phyloP scores from a whole-genome alignment of 192 early-diverging fungal species.

The Gryganskiella cystojenkinii region DNA sequence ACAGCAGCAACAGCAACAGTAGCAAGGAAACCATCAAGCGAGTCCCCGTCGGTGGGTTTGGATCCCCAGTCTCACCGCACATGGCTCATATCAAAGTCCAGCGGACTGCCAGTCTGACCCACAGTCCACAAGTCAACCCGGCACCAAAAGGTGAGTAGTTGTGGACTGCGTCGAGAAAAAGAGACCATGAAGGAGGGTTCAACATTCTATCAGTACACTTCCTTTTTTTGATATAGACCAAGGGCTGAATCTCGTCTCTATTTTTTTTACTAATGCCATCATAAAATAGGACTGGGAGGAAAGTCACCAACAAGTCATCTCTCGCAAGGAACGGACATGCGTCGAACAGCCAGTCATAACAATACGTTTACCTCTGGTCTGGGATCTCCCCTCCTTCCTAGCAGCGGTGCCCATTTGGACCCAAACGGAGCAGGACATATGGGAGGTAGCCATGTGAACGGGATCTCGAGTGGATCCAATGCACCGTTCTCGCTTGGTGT shows the following conservation, averaged over 20 bases:
- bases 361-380: slow-evolving; percentile 42
- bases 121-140: slow-evolving; percentile 9
- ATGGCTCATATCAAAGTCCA: slow-evolving; percentile 43
- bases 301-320: slow-evolving; percentile 31
- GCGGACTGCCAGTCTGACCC: slow-evolving; percentile 45
- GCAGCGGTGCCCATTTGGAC: background rate
- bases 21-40: slow-evolving; percentile 45
- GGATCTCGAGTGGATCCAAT: background rate
- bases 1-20: too few species aligned
- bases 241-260: background rate
- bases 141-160: slow-evolving; percentile 28
- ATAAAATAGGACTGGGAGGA: slow-evolving; percentile 8
- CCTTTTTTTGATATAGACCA: background rate
- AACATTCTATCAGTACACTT: background rate
- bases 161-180: too few species aligned
- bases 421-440: background rate
- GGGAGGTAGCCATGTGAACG: background rate
- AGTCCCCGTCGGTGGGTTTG: slow-evolving; percentile 30
- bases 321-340: slow-evolving; percentile 34
- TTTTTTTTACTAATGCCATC: background rate
- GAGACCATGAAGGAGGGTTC: background rate
- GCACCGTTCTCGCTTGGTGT: slow-evolving; percentile 38
- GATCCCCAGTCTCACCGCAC: slow-evolving; percentile 13
- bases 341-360: slow-evolving; percentile 48
- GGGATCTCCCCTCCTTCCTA: slow-evolving; percentile 14